Evolutionary conservation across 192 early-diverging fungal genomes (phyloP).

Genomic region (Entomortierella lignicola): DNA sequence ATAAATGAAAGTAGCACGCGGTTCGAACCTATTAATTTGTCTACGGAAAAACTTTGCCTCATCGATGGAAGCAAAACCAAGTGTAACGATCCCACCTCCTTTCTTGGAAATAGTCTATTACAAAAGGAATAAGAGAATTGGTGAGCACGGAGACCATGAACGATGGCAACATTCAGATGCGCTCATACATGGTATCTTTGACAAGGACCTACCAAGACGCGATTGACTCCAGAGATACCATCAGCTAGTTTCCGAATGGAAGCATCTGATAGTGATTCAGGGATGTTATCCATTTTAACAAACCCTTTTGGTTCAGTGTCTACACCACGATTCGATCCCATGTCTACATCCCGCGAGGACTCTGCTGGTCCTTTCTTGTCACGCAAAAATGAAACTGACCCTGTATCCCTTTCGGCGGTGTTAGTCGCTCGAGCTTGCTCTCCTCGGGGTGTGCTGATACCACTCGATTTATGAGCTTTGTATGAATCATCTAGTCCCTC

Average conservation of each 20-base stretch:
- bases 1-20: not conserved
- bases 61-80: slow-evolving; percentile 43
- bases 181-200: too few species aligned
- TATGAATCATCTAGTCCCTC: slow-evolving; percentile 8
- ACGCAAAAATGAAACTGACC: slow-evolving; percentile 29
- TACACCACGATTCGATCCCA: not conserved
- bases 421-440: slow-evolving; percentile 9
- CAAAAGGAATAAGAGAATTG: too few species aligned
- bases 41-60: slow-evolving; percentile 56
- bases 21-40: slow-evolving; percentile 54
- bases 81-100: slow-evolving; percentile 13
- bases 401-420: not conserved
- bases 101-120: slow-evolving; percentile 35
- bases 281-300: slow-evolving; percentile 45
- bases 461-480: slow-evolving; percentile 31
- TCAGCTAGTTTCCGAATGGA: slow-evolving; percentile 28
- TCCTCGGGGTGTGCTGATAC: slow-evolving; percentile 15
- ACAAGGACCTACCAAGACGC: slow-evolving; percentile 36
- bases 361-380: slow-evolving; percentile 12
- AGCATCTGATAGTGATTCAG: slow-evolving; percentile 23
- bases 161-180: not conserved
- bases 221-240: slow-evolving; percentile 38
- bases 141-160: not conserved
- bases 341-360: not conserved
- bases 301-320: slow-evolving; percentile 18